Base-by-base conservation (phyloP, 495 filamentous ascomycete genomes). In the Chaetomium tenue region DNA sequence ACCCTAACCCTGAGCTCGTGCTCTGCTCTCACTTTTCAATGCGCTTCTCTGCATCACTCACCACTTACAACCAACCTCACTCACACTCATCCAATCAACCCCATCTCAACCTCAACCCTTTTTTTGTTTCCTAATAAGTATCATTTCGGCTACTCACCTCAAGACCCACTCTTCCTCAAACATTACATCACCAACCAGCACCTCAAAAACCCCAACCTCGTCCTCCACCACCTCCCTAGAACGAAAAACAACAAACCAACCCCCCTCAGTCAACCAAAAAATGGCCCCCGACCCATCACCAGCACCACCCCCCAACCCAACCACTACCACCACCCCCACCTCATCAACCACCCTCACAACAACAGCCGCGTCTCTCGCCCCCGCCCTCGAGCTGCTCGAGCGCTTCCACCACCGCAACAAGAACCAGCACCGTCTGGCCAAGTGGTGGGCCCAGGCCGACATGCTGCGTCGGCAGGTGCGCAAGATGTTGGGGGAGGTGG, bases 331-430 rank as follows among this genome's bases (percentile, higher is more conserved):
- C 15, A 25, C n/a, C n/a, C n/a, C n/a, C n/a, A n/a, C n/a, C n/a
- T n/a, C n/a, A n/a, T n/a, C n/a, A n/a, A 6, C 2, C 28, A 30
- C 47, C 52, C 60, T 66, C 33, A 51, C 8, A 23, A 22, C 50
- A 13, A 28, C 65, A 16, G 25, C 66, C 56, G 30, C 58, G 0
- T 55, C 64, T 28, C 66, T 78, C 46, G 30, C 42, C 12, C 60
- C 74, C 1, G 61, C 68, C n/a, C 66, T 71, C 58, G 57, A 68
- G 20, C 66, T 87, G 22, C 83, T 95, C 47, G 79, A 85, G 60
- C 76, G 89, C 68, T 77, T 91, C 54, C 84, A 84, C 69, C 88
- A 91, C 73, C 89, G 89, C 71, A 92, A 93, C 76, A 87, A 87
- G 68, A 93, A 93, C 74, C 91, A 94, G 75, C 90, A 93, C 72